These are phyloP conservation scores for Colletotrichum neosansevieriae DNA, from an alignment of 2,329 filamentous ascomycete genomes.

Conservation along the genomic window DNA sequence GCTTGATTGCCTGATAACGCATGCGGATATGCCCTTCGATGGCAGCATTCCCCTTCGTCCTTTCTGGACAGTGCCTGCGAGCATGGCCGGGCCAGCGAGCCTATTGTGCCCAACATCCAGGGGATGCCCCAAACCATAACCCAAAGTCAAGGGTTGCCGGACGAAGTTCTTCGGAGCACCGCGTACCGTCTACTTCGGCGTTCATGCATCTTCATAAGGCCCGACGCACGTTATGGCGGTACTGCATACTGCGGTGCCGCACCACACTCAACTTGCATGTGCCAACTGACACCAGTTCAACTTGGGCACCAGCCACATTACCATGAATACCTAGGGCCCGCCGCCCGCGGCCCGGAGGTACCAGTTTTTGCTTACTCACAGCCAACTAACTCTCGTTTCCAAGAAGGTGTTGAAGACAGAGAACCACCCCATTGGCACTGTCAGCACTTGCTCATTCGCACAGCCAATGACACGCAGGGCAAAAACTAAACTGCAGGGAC, in stretches of 20 bases:
- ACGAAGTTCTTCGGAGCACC: not conserved
- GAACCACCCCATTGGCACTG: slow-evolving; percentile 4
- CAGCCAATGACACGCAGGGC: not conserved
- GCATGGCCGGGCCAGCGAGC: slow-evolving; percentile 11
- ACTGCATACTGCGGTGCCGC: slow-evolving; percentile 4
- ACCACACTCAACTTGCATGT: slow-evolving; percentile 9
- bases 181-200: not conserved
- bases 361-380: slow-evolving; percentile 22
- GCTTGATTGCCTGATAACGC: slow-evolving; percentile 12
- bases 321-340: slow-evolving; percentile 30
- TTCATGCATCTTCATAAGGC: not conserved
- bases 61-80: slow-evolving; percentile 19
- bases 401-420: not conserved
- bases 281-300: not conserved
- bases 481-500: slow-evolving; percentile 3
- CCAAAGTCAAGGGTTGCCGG: not conserved
- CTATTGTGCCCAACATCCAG: slow-evolving; percentile 17
- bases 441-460: slow-evolving; percentile 11
- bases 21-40: not conserved
- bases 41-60: slow-evolving; percentile 5
- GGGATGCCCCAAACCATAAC: slow-evolving; percentile 12
- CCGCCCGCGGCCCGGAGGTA: not conserved
- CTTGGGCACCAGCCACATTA: slow-evolving; percentile 31
- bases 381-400: not conserved
- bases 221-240: not conserved